Evolutionary conservation across 2,329 filamentous ascomycete genomes (phyloP).

Genomic region (Pseudogymnoascus sp.): DNA sequence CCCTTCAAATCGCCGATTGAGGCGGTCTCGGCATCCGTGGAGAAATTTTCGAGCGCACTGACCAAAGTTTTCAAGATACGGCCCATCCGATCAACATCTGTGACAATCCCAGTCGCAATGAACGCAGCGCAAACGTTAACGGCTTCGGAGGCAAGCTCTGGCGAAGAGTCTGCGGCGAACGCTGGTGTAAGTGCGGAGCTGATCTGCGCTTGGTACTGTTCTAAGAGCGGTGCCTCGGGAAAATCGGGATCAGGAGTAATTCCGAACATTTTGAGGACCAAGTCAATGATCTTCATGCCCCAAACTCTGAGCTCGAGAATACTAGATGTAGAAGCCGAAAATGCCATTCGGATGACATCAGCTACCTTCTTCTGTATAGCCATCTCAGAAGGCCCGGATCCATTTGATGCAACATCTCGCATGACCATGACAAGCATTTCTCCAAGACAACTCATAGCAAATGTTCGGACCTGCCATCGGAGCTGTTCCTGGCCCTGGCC

Average conservation of each 20-base stretch:
- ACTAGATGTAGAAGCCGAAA: constrained; percentile 90
- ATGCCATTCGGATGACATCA: constrained; percentile 92
- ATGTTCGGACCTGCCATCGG: constrained; percentile 90
- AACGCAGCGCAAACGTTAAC: constrained; percentile 98
- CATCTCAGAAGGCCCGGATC: constrained; percentile 66
- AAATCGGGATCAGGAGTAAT: constrained; percentile 95
- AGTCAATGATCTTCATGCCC: constrained; percentile 88
- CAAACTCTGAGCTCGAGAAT: constrained; percentile 84
- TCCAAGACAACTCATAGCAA: constrained; percentile 80
- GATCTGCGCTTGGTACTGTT: constrained; percentile 98
- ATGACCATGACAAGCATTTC: constrained; percentile 72
- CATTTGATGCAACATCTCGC: constrained; percentile 69
- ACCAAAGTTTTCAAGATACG: constrained; percentile 91
- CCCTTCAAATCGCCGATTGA: constrained; percentile 89
- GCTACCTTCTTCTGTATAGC: constrained; percentile 76
- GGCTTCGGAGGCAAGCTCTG: constrained; percentile 88
- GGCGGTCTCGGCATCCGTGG: constrained; percentile 67
- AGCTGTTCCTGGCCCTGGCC: constrained; percentile 71
- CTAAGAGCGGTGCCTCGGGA: constrained; percentile 87
- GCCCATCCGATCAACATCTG: constrained; percentile 96
- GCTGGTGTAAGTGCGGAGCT: constrained; percentile 92
- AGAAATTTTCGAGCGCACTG: constrained; percentile 84
- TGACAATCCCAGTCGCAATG: constrained; percentile 93
- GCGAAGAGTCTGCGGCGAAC: constrained; percentile 90
- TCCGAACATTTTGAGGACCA: constrained; percentile 90